Evolutionary conservation across 768 basidiomycete species (phyloP), one percentile per base, ranked within the genome.

Genomic region (Naematelia aurantialba): DNA sequence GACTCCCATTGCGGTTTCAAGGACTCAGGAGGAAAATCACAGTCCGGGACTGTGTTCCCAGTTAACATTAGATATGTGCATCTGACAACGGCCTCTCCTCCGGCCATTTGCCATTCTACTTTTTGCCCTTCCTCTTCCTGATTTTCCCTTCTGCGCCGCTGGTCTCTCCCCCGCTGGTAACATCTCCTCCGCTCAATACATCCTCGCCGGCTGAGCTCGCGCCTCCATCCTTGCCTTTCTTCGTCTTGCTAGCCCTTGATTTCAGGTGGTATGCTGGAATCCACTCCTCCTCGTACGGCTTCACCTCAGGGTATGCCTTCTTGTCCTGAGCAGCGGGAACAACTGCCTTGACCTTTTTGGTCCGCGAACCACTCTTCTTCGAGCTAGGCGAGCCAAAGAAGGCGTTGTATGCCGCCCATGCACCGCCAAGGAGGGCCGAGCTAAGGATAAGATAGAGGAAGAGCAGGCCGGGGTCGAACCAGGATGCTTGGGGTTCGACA

Each of bases 251-350:
- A 27, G 46, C 24, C 47, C 58, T 59, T 45, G 55, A 66, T 57
- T 67, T 76, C 34, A 76, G 42, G 54, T 76, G 76, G 19, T 72
- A 69, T 19, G 64, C 73, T 8, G 78, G 78, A 56, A 80, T 77
- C 77, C 77, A 80, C 42, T 77, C 76, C 61, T 77, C 76, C 53
- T 78, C 77, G 54, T 75, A 76, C 14, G 76, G 73, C 60, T 74
- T 72, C 47, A 72, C 75, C 26, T 65, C 55, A 26, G 67, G 75
- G 39, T 74, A 74, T 45, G 63, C 67, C 12, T 45, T 67, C 3
- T 54, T 69, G 1, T 58, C 64, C n/a, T 56, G 45, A 12, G 63
- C 57, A 50, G 68, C 68, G 26, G 65, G 61, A 19, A 72, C 69
- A 31, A 72, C 71, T 17, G 63, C 58, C 56, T 70, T 63, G 31